Conservation (phyloP, 495 filamentous ascomycete species). For the Staphylotrichum longicolle region DNA sequence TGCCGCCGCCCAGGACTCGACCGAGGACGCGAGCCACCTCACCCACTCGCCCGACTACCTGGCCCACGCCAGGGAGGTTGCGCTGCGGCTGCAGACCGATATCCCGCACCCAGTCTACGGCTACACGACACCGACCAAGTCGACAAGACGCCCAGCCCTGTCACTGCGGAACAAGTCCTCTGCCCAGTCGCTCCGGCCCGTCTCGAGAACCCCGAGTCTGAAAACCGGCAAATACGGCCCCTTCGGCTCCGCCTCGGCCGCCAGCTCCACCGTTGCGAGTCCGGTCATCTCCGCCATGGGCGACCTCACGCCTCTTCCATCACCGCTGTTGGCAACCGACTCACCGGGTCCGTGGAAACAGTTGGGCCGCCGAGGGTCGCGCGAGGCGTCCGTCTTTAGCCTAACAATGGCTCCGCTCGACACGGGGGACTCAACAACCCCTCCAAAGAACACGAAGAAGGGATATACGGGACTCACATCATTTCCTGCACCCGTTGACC, state of each 20-base stretch:
- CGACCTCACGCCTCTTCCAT: constrained; percentile 90
- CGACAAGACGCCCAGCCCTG: constrained; percentile 30
- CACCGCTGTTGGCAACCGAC: constrained; percentile 69
- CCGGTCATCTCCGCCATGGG: constrained; percentile 78
- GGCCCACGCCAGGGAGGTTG: constrained; percentile 23
- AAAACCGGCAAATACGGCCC: constrained; percentile 37
- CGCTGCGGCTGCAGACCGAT: constrained; percentile 41
- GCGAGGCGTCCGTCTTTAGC: constrained; percentile 26
- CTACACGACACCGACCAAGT: constrained; percentile 29
- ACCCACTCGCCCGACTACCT: constrained; percentile 23
- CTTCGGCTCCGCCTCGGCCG: constrained; percentile 40
- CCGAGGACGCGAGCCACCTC: constrained; percentile 20
- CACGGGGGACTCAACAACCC: constrained; percentile 46
- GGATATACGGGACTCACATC: constrained; percentile 49
- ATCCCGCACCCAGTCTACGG: constrained; percentile 27
- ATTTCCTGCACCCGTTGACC: constrained; percentile 29
- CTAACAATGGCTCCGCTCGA: constrained; percentile 32
- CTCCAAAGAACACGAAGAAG: constrained; percentile 51
- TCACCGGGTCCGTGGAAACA: constrained; percentile 72
- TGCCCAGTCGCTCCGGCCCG: constrained; percentile 40
- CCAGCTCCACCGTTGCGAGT: constrained; percentile 46
- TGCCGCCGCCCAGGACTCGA: constrained; percentile 10
- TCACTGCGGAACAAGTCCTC: constrained; percentile 42
- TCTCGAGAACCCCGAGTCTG: constrained; percentile 50
- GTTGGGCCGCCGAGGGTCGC: constrained; percentile 38